These are phyloP conservation scores for Globisporangium canariense DNA, from an alignment of 352 stramenopile species.

Conservation along the genomic window DNA sequence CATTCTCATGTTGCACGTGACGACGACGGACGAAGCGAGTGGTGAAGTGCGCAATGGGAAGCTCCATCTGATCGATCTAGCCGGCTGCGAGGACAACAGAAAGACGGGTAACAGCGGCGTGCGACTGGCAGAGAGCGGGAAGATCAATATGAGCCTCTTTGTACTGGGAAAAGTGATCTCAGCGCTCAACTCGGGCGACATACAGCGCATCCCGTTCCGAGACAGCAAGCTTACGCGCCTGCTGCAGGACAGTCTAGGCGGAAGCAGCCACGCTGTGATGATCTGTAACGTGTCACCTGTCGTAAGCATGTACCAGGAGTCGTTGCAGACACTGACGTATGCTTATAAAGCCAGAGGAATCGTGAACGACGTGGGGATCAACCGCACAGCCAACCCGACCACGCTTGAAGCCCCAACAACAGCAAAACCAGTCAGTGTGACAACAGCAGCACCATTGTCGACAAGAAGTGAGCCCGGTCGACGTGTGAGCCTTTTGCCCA, in stretches of 20 bases:
- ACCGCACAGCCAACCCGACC: background rate
- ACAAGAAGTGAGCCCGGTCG: background rate
- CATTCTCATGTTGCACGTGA: conserved; percentile 70
- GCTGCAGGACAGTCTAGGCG: conserved; percentile 50
- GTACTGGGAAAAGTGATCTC: conserved; percentile 78
- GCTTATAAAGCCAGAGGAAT: conserved; percentile 34
- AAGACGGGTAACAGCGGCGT: conserved; percentile 29
- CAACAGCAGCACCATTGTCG: background rate
- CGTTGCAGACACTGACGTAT: conserved; percentile 40
- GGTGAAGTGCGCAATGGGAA: conserved; percentile 23
- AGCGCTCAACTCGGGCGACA: conserved; percentile 57
- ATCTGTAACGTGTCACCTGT: conserved; percentile 36
- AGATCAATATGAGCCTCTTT: conserved; percentile 79
- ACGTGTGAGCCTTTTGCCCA: background rate
- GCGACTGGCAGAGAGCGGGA: conserved; percentile 28
- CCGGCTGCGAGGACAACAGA: conserved; percentile 37
- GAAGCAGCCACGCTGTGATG: conserved; percentile 39
- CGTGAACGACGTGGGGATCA: conserved; percentile 25
- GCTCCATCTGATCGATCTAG: conserved; percentile 44
- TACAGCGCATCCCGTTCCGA: conserved; percentile 67
- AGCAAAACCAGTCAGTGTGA: background rate
- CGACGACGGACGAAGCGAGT: conserved; percentile 8
- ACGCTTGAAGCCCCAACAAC: background rate
- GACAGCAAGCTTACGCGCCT: conserved; percentile 73
- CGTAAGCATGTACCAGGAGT: conserved; percentile 26